phyloP scores from a whole-genome alignment of 2,329 filamentous ascomycete species.

The Ophiostoma australiae region DNA sequence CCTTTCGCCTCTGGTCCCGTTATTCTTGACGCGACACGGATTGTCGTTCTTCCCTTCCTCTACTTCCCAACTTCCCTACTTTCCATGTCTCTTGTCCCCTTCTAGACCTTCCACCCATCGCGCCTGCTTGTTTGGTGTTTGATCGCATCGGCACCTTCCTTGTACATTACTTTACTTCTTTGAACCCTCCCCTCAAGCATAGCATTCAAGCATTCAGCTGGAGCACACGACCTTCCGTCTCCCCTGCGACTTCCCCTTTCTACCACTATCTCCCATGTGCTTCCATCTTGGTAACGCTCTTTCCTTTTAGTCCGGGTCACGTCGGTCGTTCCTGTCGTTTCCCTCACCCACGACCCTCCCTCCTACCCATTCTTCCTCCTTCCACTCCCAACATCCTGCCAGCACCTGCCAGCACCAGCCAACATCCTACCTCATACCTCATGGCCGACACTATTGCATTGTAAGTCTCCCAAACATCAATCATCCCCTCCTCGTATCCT shows the following conservation, averaged over 20 bases:
- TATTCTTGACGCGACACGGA: slow-evolving; percentile 26
- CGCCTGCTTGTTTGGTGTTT: slow-evolving; percentile 15
- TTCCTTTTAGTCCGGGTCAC: slow-evolving; percentile 3
- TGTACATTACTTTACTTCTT: neutral
- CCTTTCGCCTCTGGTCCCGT: slow-evolving; percentile 23
- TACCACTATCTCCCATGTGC: neutral
- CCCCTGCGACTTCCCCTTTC: neutral
- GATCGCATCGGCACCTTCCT: slow-evolving; percentile 15
- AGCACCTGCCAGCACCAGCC: neutral
- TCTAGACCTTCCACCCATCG: neutral
- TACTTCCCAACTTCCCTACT: slow-evolving; percentile 2
- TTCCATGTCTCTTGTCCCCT: slow-evolving; percentile 1
- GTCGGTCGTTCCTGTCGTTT: slow-evolving; percentile 11
- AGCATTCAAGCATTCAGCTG: neutral
- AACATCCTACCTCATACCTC: neutral
- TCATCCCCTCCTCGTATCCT: neutral
- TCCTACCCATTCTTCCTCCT: neutral
- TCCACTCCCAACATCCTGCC: slow-evolving; percentile 2
- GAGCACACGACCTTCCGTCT: slow-evolving; percentile 5
- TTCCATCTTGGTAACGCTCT: neutral
- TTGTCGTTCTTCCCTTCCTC: slow-evolving; percentile 25
- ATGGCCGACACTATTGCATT: slow-evolving; percentile 6
- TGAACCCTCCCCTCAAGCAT: neutral
- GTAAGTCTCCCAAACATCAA: neutral
- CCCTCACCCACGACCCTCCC: neutral